phyloP scores from a whole-genome alignment of 768 basidiomycete genomes.

The Agaricus subrufescens region DNA sequence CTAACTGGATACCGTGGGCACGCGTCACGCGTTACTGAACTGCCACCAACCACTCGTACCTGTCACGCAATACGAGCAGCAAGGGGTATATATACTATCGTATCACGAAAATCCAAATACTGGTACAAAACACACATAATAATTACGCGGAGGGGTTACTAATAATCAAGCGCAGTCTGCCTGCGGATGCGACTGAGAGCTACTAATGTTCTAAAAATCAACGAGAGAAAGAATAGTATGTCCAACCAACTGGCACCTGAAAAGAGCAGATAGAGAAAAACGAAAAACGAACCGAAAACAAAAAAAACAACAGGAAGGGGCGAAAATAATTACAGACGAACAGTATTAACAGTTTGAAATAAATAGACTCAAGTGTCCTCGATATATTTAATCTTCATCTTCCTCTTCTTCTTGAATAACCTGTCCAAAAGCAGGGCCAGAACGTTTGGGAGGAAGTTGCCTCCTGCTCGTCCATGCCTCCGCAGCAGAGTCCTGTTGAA shows the following conservation, averaged over 20 bases:
- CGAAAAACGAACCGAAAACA: not conserved
- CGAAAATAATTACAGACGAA: slow-evolving; percentile 7
- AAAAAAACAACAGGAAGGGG: not conserved
- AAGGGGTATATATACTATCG: not conserved
- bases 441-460: slow-evolving; percentile 62
- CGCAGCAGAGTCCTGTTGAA: slow-evolving; percentile 45
- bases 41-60: not conserved
- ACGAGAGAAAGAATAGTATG: too few relatives aligned
- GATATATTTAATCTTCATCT: slow-evolving; percentile 53
- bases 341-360: not conserved
- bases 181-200: slow-evolving; percentile 4
- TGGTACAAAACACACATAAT: not conserved
- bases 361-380: not conserved
- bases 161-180: not conserved
- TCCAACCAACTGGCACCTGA: too few relatives aligned
- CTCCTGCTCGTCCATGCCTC: slow-evolving; percentile 56
- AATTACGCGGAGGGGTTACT: slow-evolving; percentile 1
- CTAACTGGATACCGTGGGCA: slow-evolving; percentile 1
- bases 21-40: slow-evolving; percentile 3
- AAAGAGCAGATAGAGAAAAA: too few relatives aligned
- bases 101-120: not conserved
- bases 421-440: slow-evolving; percentile 67
- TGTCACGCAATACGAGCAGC: too few relatives aligned
- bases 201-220: not conserved
- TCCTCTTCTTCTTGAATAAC: slow-evolving; percentile 86